Percentiles rank a stretch among this genome's conserved stretches.
phyloP scores from a whole-genome alignment of 495 filamentous ascomycete genomes.

The Sporormia fimetaria region DNA sequence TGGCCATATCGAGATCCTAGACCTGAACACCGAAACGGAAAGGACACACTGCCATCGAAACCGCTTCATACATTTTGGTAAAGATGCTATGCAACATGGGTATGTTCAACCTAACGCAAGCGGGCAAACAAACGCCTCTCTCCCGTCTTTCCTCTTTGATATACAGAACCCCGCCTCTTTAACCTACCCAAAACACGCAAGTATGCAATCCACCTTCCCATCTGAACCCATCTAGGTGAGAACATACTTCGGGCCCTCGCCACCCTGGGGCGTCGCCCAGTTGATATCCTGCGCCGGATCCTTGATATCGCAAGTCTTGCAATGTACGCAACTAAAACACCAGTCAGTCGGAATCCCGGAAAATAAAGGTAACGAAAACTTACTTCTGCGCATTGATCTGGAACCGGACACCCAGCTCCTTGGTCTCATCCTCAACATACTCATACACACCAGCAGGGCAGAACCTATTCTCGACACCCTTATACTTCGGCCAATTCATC shows the following conservation, averaged over 20 bases:
- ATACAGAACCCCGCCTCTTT: no score
- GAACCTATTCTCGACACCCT: slow-evolving; percentile 95
- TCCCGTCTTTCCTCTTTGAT: no score
- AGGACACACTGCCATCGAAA: no score
- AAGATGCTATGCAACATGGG: no score
- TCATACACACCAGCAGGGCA: slow-evolving; percentile 99
- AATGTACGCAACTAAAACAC: slow-evolving; percentile 79
- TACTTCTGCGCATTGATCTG: slow-evolving; percentile 98
- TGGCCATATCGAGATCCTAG: no score
- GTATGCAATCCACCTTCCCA: no score
- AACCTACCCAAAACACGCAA: no score
- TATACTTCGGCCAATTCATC: slow-evolving; percentile 72
- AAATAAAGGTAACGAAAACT: slow-evolving; percentile 32
- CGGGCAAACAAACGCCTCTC: no score
- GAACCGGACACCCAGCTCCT: slow-evolving; percentile 77
- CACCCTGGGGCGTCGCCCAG: slow-evolving; percentile 90
- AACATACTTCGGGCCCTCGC: slow-evolving; percentile 92
- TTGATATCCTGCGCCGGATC: slow-evolving; percentile 93
- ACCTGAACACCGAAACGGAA: no score
- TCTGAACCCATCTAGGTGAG: no score
- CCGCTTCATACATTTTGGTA: no score
- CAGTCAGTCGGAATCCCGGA: slow-evolving; percentile 26
- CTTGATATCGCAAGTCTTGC: slow-evolving; percentile 99
- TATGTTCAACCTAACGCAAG: no score
- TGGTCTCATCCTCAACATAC: slow-evolving; percentile 83